A percentile compares a stretch with the other conserved stretches of the same genome.
These are phyloP conservation scores for Monarda citriodora DNA, from an alignment of 305 asterid genomes.

Conservation along the genomic window DNA sequence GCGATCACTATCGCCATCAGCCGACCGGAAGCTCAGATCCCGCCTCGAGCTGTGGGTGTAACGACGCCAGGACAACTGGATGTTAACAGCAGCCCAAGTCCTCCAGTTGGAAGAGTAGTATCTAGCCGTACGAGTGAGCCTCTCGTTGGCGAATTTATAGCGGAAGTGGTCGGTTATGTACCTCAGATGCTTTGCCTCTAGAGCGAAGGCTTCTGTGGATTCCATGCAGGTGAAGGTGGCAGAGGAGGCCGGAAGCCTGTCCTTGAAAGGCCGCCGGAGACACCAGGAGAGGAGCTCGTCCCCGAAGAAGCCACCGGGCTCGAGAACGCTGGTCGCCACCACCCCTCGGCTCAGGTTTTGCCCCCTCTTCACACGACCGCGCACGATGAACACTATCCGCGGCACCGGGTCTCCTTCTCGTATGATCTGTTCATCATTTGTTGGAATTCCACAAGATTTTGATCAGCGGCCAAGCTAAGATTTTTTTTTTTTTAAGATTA, in stretches of 20 bases:
- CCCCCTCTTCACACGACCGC: slow-evolving; percentile 74
- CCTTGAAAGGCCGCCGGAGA: slow-evolving; percentile 88
- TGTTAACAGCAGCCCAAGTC: slow-evolving; percentile 97
- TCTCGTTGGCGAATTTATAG: slow-evolving; percentile 88
- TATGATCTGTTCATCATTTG: slow-evolving; percentile 45
- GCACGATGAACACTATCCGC: slow-evolving; percentile 76
- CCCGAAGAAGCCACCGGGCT: slow-evolving; percentile 92
- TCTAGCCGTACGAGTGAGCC: slow-evolving; percentile 75
- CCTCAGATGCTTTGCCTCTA: slow-evolving; percentile 63
- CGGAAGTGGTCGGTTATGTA: slow-evolving; percentile 93
- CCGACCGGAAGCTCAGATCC: slow-evolving; percentile 18
- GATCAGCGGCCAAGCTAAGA: neutral
- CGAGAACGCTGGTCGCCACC: slow-evolving; percentile 65
- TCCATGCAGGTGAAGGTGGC: slow-evolving; percentile 89
- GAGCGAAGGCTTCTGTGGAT: slow-evolving; percentile 78
- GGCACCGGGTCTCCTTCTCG: slow-evolving; percentile 98
- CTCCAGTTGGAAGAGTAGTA: slow-evolving; percentile 96
- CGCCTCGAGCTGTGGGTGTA: slow-evolving; percentile 51
- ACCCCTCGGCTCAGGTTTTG: slow-evolving; percentile 85
- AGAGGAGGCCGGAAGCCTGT: slow-evolving; percentile 89
- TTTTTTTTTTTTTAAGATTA: too few species aligned
- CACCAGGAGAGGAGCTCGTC: slow-evolving; percentile 98
- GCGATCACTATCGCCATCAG: slow-evolving; percentile 42
- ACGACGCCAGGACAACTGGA: slow-evolving; percentile 91
- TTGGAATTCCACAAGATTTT: neutral